A percentile compares a stretch with the other conserved stretches of the same genome.
Conservation (phyloP, 306 rosid genomes). For the Quercus dentata region DNA sequence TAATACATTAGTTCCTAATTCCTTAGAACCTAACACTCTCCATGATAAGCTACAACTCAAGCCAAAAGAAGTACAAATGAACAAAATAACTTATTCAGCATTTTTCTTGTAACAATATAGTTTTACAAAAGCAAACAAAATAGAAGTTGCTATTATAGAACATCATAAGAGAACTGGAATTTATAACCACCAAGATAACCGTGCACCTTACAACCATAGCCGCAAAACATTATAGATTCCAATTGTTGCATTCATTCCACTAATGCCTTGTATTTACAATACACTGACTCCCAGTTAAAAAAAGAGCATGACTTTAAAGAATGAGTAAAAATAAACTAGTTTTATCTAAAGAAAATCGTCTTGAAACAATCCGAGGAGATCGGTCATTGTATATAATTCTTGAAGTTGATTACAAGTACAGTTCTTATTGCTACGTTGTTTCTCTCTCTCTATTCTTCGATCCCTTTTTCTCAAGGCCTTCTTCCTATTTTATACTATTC, state of each 20-base stretch:
- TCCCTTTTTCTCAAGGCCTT: no score
- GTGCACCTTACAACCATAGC: no score
- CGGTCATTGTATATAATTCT: no score
- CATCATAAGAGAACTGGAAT: neutral
- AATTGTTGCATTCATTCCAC: neutral
- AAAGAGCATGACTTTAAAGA: neutral
- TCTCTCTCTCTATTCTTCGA: no score
- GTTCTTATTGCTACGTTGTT: no score
- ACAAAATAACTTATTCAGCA: conserved; percentile 4
- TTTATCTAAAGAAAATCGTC: no score
- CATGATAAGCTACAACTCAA: conserved; percentile 30
- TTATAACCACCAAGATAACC: neutral
- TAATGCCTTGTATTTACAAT: neutral
- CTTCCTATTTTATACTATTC: no score
- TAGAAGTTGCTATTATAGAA: neutral
- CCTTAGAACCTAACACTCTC: neutral
- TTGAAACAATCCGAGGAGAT: no score
- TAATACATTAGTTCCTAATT: no score
- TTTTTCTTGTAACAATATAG: neutral
- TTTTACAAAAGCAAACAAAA: neutral
- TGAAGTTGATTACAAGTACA: no score
- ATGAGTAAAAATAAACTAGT: neutral
- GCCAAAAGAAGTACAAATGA: conserved; percentile 7
- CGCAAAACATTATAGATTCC: neutral
- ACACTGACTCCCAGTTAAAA: neutral